Evolutionary conservation across 768 basidiomycete genomes (phyloP).

Genomic region (Epithele typhae): DNA sequence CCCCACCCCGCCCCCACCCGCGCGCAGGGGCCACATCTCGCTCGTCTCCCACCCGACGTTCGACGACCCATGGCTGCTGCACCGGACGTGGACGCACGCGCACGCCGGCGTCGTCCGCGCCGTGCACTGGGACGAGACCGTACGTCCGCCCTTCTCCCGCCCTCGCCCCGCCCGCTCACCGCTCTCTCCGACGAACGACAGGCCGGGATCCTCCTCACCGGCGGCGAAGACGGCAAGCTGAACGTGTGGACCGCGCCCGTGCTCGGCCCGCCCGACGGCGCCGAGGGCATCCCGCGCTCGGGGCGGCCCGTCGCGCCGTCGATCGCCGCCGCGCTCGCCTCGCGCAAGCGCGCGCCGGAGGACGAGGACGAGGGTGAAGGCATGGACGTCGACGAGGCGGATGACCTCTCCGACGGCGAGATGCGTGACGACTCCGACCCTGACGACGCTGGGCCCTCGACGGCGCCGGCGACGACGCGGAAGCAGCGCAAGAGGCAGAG

Average conservation of each 20-base stretch:
- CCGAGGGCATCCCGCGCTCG: too few species aligned
- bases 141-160: conserved; percentile 6
- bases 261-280: background rate
- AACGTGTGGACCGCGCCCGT: conserved; percentile 26
- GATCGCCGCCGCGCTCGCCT: background rate
- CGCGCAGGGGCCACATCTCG: conserved; percentile 29
- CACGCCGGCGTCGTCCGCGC: conserved; percentile 31
- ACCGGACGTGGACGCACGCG: conserved; percentile 24
- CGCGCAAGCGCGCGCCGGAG: conserved; percentile 1
- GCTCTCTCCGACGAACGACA: conserved; percentile 1
- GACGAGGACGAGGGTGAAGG: conserved; percentile 15
- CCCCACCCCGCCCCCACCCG: too few species aligned
- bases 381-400: conserved; percentile 23
- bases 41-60: conserved; percentile 24
- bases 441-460: too few species aligned
- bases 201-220: conserved; percentile 31
- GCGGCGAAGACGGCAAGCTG: conserved; percentile 31
- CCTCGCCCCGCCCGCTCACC: too few species aligned
- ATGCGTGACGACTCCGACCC: too few species aligned
- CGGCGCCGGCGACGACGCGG: too few species aligned
- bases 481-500: conserved; percentile 15
- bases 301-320: too few species aligned
- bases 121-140: conserved; percentile 28
- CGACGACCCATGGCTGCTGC: conserved; percentile 24
- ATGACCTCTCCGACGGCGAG: conserved; percentile 14